Conservation (phyloP, 768 basidiomycete genomes). For the Collybia mongolica region DNA sequence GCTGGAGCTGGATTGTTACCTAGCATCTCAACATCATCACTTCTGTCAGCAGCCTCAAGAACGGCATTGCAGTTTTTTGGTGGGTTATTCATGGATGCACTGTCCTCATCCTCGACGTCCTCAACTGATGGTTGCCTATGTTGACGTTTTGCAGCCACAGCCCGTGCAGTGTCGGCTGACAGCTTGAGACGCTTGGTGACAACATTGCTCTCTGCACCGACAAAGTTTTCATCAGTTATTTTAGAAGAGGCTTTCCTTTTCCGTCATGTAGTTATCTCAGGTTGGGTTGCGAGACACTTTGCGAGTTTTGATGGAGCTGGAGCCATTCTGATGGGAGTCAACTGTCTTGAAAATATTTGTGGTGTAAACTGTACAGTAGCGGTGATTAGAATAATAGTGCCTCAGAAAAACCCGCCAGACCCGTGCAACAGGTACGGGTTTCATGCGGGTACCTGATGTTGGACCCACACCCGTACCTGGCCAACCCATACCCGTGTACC, state of each 20-base stretch:
- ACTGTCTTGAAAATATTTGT: not conserved
- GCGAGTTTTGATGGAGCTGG: not conserved
- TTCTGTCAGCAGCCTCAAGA: not conserved
- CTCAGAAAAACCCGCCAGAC: no score
- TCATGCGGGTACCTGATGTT: not conserved
- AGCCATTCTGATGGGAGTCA: not conserved
- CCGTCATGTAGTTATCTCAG: no score
- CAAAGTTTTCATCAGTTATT: not conserved
- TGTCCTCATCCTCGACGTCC: not conserved
- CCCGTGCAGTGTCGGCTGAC: no score
- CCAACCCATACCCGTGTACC: not conserved
- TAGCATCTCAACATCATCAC: not conserved
- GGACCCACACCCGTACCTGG: not conserved
- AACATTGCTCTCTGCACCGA: not conserved
- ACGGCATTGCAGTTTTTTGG: not conserved
- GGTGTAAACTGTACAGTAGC: slow-evolving; percentile 6
- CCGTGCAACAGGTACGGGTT: not conserved
- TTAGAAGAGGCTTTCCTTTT: not conserved
- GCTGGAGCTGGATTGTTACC: not conserved
- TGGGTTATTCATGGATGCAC: not conserved
- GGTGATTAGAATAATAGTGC: no score
- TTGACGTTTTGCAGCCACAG: not conserved
- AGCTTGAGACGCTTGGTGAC: not conserved
- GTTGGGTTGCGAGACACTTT: not conserved
- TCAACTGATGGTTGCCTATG: slow-evolving; percentile 1